Base-by-base conservation (phyloP, 495 filamentous ascomycete genomes). In the Corynascus novoguineensis region DNA sequence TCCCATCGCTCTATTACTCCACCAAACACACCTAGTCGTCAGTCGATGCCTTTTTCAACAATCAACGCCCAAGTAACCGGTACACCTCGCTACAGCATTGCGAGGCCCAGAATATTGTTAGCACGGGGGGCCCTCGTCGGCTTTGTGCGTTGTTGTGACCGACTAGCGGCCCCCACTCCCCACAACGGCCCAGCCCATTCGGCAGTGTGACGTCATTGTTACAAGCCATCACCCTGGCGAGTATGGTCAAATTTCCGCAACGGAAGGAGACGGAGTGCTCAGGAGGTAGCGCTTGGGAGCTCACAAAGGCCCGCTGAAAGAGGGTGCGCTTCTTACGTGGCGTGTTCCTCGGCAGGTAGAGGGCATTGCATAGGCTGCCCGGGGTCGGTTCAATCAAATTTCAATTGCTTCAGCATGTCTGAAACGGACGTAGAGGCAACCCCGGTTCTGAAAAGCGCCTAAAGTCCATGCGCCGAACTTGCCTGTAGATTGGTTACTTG, bases 181-280 rank as follows among this genome's bases (percentile, higher is more conserved):
- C 31, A 19, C 31, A 37, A 15, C 22, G 24, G 15, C 7, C 45
- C 14, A 21, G 5, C n/a, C 31, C 31, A 14, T 32, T 29, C 2
- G 17, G 17, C 5, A 15, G 4, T 5, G 40, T 55, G 52, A 55
- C 52, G 52, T 55, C 52, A 55, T 55, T 46, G 52, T 46, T 46
- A 46, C 52, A 46, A 27, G 19, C 40, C 7, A 27, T 22, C 19
- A 25, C 19, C 52, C 52, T 37, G 17, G 41, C 22, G n/a, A n/a
- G n/a, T n/a, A n/a, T n/a, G n/a, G n/a, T n/a, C 52, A 54, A 53
- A 25, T 55, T 37, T 35, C 42, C 24, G 5, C 42, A 9, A 25
- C 21, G 40, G 19, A 42, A n/a, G 17, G 40, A 31, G 29, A 31
- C 29, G 29, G 29, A n/a, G 5, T 31, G 29, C 10, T 27, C 6